These are phyloP conservation scores for Sordariomycetes sp. DNA, from an alignment of 2,329 filamentous ascomycete species.

Conservation along the genomic window DNA sequence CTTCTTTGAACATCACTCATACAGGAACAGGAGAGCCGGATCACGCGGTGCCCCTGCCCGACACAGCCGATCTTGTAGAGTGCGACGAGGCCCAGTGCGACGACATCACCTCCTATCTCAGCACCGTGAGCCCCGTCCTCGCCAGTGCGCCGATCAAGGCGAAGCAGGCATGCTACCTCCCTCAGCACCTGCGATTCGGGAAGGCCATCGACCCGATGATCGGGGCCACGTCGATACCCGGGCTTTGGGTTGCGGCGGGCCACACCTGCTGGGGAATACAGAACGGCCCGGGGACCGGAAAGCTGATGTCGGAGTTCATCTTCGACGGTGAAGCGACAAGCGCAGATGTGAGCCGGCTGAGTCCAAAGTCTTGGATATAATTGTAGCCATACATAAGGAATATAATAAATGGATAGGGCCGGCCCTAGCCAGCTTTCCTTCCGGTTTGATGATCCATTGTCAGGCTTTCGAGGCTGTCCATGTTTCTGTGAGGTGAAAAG, in stretches of 20 bases:
- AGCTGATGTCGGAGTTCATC: constrained; percentile 69
- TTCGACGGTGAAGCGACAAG: constrained; percentile 64
- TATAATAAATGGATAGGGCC: background rate
- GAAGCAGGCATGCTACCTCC: constrained; percentile 88
- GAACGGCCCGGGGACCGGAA: constrained; percentile 83
- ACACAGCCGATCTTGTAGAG: constrained; percentile 64
- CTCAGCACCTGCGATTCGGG: constrained; percentile 59
- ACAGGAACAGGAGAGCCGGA: constrained; percentile 60
- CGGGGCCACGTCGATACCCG: constrained; percentile 63
- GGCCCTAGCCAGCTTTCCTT: no score
- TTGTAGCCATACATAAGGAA: background rate
- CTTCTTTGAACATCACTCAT: constrained; percentile 3
- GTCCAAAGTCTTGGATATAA: constrained; percentile 56
- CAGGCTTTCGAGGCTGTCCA: no score
- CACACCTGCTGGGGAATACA: constrained; percentile 99
- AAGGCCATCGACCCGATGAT: constrained; percentile 62
- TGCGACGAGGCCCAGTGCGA: constrained; percentile 71
- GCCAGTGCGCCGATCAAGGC: constrained; percentile 59
- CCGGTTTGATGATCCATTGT: background rate
- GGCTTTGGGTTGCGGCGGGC: constrained; percentile 74
- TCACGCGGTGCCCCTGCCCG: constrained; percentile 61
- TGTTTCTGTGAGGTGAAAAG: no score
- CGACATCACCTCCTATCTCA: constrained; percentile 74
- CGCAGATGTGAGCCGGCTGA: constrained; percentile 55
- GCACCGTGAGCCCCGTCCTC: constrained; percentile 55